phyloP scores from a whole-genome alignment of 352 stramenopile species.

The Peronospora belbahrii region DNA sequence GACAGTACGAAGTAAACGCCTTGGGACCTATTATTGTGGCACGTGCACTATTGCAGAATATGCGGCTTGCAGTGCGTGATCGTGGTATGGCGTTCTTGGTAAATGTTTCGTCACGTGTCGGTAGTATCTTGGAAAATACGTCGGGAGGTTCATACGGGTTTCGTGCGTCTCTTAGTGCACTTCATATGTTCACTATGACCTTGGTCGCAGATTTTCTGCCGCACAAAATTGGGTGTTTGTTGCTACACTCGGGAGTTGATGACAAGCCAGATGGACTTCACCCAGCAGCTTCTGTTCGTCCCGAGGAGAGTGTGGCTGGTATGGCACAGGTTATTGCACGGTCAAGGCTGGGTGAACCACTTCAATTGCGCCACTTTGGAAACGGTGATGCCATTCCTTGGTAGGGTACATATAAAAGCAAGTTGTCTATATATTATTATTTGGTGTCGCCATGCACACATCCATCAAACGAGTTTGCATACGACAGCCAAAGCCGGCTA shows the following conservation, averaged over 20 bases:
- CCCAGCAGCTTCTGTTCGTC: constrained; percentile 25
- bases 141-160: constrained; percentile 64
- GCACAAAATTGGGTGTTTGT: constrained; percentile 47
- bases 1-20: constrained; percentile 60
- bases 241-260: constrained; percentile 57
- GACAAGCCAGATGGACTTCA: constrained; percentile 41
- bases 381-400: constrained; percentile 45
- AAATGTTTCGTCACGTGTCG: constrained; percentile 48
- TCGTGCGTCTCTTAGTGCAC: constrained; percentile 65
- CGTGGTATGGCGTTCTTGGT: constrained; percentile 40
- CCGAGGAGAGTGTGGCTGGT: constrained; percentile 42
- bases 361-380: constrained; percentile 50
- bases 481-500: constrained; percentile 5
- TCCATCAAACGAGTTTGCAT: neutral
- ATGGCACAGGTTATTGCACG: constrained; percentile 48
- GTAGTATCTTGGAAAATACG: constrained; percentile 35
- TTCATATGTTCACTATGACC: constrained; percentile 69
- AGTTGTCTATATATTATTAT: constrained; percentile 38
- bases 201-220: constrained; percentile 40
- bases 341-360: constrained; percentile 38
- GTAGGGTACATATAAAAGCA: constrained; percentile 25
- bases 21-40: constrained; percentile 58
- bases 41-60: constrained; percentile 43
- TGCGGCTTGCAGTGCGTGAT: constrained; percentile 30
- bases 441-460: constrained; percentile 3